Evolutionary conservation across 495 filamentous ascomycete genomes (phyloP).

Genomic region (Aspergillus cristatus): DNA sequence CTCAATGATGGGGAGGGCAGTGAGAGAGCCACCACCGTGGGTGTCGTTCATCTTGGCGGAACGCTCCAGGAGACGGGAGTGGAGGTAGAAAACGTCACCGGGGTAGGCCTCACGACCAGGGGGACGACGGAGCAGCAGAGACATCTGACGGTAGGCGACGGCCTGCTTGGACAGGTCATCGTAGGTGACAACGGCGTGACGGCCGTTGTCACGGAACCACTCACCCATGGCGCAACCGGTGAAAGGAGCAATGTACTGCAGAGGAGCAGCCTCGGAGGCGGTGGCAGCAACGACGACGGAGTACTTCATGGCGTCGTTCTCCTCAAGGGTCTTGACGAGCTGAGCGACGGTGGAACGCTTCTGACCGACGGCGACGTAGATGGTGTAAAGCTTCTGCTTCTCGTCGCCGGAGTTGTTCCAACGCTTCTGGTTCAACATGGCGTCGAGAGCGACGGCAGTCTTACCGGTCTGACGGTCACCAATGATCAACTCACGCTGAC

Average conservation of each 20-base stretch:
- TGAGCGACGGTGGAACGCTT: constrained; percentile 99
- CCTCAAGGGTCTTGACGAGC: constrained; percentile 98
- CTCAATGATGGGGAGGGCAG: constrained; percentile 96
- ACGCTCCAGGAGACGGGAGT: constrained; percentile 99
- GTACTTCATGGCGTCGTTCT: constrained; percentile 99
- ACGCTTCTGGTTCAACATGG: constrained; percentile 98
- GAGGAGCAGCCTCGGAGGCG: constrained; percentile 89
- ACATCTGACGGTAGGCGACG: constrained; percentile 99
- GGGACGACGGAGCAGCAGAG: constrained; percentile 95
- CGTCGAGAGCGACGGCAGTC: constrained; percentile 96
- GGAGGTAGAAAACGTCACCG: constrained; percentile 99
- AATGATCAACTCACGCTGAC: constrained; percentile 99
- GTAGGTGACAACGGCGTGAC: constrained; percentile 87
- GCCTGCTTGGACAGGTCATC: constrained; percentile 99
- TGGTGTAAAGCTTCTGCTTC: constrained; percentile 96
- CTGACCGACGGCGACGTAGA: constrained; percentile 98
- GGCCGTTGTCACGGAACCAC: constrained; percentile 85
- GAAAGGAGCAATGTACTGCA: constrained; percentile 95
- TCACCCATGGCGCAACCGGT: constrained; percentile 76
- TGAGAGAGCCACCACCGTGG: constrained; percentile 91
- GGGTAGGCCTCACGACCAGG: constrained; percentile 99
- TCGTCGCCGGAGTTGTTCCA: constrained; percentile 90
- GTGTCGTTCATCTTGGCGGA: constrained; percentile 98
- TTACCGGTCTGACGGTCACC: constrained; percentile 99
- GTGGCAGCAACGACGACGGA: constrained; percentile 90